Evolutionary conservation across 2,329 filamentous ascomycete species (phyloP), one percentile per base, ranked within the genome.

Genomic region (Cladophialophora bantiana): DNA sequence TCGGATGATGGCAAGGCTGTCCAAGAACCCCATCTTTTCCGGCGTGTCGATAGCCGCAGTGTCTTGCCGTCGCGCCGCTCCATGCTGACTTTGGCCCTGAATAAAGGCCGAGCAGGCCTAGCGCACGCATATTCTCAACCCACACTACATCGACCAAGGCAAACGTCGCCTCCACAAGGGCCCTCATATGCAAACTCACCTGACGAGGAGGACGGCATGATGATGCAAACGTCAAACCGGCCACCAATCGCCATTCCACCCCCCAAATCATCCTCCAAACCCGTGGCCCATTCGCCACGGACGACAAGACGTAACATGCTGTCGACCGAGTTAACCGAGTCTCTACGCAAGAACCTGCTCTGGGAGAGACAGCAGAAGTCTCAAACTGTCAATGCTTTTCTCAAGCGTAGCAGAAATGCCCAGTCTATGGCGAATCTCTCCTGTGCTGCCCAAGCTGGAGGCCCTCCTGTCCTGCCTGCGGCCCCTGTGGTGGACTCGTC

Each of bases 321-420:
- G 64, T 90, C 92, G 7, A 96, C 92, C 0, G 95, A 99, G 81
- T 83, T 99, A 62, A 97, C 94, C 2, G 93, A 97, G 77, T 96
- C 93, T 26, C 88, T 99, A 3, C 89, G 95, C 26, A 91, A 93
- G 73, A 92, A 97, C 74, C 88, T 99, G 15, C 86, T 98, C 15
- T 96, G 93, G 91, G 95, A 99, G 78, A 90, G 95, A 60, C 93
- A 96, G 76, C 94, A 98, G 76, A 96, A 95, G 85, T 93, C 92
- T 66, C 90, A 91, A 38, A 94, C 93, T 7, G 92, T 90, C 74
- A 94, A 94, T 70, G 93, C 94, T 0, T 92, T 94, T 62, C 85
- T 97, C 65, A 96, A 97, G 83, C 88, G 94, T 69, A 86, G 93
- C 67, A 93, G 97, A 77, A 97, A 94, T 20, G 92, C 94, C 2